These are phyloP conservation scores for Ceratobasidium sp. DNA, from an alignment of 1,284 basidiomycete species.

Conservation along the genomic window DNA sequence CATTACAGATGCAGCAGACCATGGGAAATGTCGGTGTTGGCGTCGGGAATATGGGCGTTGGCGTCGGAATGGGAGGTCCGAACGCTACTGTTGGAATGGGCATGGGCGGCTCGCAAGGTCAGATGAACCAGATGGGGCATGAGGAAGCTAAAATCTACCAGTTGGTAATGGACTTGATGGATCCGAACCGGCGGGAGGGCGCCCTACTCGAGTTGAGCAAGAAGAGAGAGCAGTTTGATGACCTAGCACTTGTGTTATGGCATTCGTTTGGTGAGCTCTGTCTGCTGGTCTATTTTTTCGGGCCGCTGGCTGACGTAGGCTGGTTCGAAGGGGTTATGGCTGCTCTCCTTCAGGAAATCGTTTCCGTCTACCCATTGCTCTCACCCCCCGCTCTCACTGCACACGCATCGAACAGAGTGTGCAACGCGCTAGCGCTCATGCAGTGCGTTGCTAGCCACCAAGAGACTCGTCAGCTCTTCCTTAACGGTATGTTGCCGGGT, in stretches of 20 bases:
- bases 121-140: constrained; percentile 53
- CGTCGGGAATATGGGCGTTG: constrained; percentile 35
- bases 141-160: constrained; percentile 87
- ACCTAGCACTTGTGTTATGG: constrained; percentile 97
- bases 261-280: constrained; percentile 91
- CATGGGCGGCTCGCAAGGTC: constrained; percentile 30
- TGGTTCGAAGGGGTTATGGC: constrained; percentile 91
- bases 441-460: constrained; percentile 98
- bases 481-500: constrained; percentile 77
- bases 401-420: constrained; percentile 98
- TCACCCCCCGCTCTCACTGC: constrained; percentile 97
- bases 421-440: constrained; percentile 96
- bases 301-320: constrained; percentile 1
- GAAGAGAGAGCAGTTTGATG: constrained; percentile 99
- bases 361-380: constrained; percentile 96
- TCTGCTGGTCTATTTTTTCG: constrained; percentile 12
- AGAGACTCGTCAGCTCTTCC: constrained; percentile 91
- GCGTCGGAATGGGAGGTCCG: constrained; percentile 33
- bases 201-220: constrained; percentile 97
- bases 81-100: constrained; percentile 28
- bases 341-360: constrained; percentile 97
- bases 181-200: constrained; percentile 81
- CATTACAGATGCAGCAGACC: constrained; percentile 41
- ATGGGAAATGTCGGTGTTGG: constrained; percentile 34
- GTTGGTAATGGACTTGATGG: constrained; percentile 85